Base-by-base conservation (phyloP, 805 yeast genomes). In the Teunomyces lycoperdinae region DNA sequence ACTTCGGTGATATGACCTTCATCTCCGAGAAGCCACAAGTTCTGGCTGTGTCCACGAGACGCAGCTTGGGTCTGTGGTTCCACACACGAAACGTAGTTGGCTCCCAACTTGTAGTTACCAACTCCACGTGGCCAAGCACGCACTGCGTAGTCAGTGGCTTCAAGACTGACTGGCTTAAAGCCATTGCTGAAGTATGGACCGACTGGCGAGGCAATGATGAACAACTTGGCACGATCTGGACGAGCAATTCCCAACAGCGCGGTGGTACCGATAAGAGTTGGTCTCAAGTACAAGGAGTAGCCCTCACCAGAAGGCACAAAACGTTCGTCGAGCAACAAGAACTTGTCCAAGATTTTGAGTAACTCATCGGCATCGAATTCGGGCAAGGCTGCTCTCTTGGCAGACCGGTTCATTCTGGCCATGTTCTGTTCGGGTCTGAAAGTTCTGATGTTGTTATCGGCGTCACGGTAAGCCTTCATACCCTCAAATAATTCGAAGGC, bases 101-200 rank as follows among this genome's bases (percentile, higher is more conserved):
- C 98, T 70, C 99, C 99, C 61, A 92, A 81, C 74, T 92, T 92
- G 71, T 82, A 85, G 79, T 91, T 85, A 71, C 99, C 99, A 56
- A 84, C 90, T 68, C 98, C 99, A 62, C 96, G 96, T 63, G 98
- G 98, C 98, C 98, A 92, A 26, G 99, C 98, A 76, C 99, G 87
- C 30, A 91, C 91, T 44, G 96, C 96, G 60, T 88, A 83, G 66
- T 89, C 96, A 34, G 97, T 91, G 57, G 98, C 97, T 73, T 92
- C 97, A 52, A 94, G 78, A 50, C 81, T 77, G 47, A 94, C 96
- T 31, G 98, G 97, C 73, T 91, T 89, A 82, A 92, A 91, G 14
- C 97, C 97, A n/a, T 96, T 85, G 61, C 85, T 79, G 73, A 85
- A 62, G 59, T 62, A 62, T 1, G 66, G 66, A 6, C 66, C 66